Evolutionary conservation across 1,284 basidiomycete genomes (phyloP), one percentile per base, ranked within the genome.

Genomic region (Anthracocystis panici-leucophaei): DNA sequence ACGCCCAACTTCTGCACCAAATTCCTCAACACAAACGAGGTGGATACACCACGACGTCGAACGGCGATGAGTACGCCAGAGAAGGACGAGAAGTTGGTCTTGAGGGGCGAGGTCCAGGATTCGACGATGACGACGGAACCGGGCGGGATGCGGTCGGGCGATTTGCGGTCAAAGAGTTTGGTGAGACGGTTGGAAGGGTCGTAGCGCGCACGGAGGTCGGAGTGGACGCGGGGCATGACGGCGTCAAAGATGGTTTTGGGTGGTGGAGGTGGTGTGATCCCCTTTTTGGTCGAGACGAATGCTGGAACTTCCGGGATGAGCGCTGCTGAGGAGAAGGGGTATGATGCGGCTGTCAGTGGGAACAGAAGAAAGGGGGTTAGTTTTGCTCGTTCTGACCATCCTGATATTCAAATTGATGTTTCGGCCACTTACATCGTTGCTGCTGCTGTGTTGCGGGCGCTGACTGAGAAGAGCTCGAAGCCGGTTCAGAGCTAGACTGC

Each of bases 1-100:
- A 85, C 82, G 42, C 83, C 83, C 45, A 83, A 56, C 74, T 85
- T 85, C 55, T 81, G 67, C 45, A 84, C 83, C 27, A 85, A 64
- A 45, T 78, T 81, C 25, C 83, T 71, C 49, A 85, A 61, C n/a
- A 83, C 75, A 31, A 85, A 83, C n/a, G 80, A 73, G 1, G 82
- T 83, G 12, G 75, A 75, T 1, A 80, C 65, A 18, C 83, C 83
- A 7, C 82, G 66, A 16, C 83, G 69, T 16, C 80, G 72, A 2
- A 85, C 72, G 18, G 80, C 82, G 42, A 85, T 78, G 16, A 85
- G 75, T 2, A 84, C 79, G 38, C 83, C 83, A 20, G 81, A 75
- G 55, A 85, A 83, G 5, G 80, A 68, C 33, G 81, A 77, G 12
- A 76, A 79, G 62, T 76, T 75, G 40, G 77, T 79, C 50, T 79